A percentile compares a stretch with the other conserved stretches of the same genome.
Conservation (phyloP, 805 yeast species). For the Candida koratica region DNA sequence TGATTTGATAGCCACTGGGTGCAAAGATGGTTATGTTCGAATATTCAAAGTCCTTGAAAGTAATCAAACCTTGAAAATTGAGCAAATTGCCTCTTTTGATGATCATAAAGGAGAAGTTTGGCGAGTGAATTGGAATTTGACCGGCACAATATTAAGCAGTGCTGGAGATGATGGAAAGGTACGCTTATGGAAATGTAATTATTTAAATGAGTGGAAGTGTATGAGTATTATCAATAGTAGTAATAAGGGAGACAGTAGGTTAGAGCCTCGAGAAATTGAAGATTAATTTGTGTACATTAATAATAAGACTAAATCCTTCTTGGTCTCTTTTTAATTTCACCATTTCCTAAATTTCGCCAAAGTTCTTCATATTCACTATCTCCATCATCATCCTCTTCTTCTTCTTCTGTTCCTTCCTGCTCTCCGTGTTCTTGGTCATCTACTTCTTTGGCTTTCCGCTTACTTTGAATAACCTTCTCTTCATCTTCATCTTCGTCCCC, state of each 20-base stretch:
- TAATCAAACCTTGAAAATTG: constrained; percentile 41
- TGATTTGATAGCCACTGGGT: constrained; percentile 90
- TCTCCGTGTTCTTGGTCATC: constrained; percentile 31
- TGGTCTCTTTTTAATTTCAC: constrained; percentile 20
- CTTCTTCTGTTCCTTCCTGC: constrained; percentile 33
- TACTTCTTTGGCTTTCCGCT: constrained; percentile 23
- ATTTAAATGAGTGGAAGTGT: constrained; percentile 83
- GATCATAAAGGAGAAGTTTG: constrained; percentile 90
- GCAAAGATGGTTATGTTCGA: constrained; percentile 90
- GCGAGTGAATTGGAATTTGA: constrained; percentile 92
- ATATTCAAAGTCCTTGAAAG: constrained; percentile 68
- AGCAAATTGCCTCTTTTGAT: constrained; percentile 60
- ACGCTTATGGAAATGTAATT: constrained; percentile 86
- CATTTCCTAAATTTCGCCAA: constrained; percentile 35
- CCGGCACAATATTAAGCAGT: constrained; percentile 88
- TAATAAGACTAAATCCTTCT: constrained; percentile 17
- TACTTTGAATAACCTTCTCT: constrained; percentile 13
- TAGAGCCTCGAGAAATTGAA: constrained; percentile 15
- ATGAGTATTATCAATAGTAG: constrained; percentile 59
- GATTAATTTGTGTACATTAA: constrained; percentile 3
- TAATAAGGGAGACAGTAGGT: constrained; percentile 22
- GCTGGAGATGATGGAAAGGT: constrained; percentile 96
- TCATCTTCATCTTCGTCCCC: constrained; percentile 33
- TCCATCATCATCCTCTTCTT: constrained; percentile 19
- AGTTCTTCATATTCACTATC: constrained; percentile 35